These are phyloP conservation scores for Colletotrichum plurivorum DNA, from an alignment of 2,329 filamentous ascomycete genomes.

Conservation along the genomic window DNA sequence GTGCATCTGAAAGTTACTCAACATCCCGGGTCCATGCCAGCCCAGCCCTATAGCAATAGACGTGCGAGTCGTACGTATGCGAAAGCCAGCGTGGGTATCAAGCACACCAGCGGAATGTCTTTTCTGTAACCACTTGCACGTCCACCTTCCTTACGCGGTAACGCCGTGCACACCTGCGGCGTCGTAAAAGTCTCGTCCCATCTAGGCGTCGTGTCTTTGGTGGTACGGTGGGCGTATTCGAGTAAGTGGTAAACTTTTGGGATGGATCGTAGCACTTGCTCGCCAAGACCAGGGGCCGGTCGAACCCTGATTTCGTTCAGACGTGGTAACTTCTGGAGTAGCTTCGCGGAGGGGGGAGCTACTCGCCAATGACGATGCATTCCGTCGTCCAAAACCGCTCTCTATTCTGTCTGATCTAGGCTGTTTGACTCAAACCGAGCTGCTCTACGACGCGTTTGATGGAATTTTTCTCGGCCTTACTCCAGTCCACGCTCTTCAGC, in stretches of 20 bases:
- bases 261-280: too few relatives aligned
- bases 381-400: not conserved
- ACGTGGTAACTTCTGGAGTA: not conserved
- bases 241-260: too few relatives aligned
- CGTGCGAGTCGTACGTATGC: too few relatives aligned
- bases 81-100: too few relatives aligned
- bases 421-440: slow-evolving; percentile 55
- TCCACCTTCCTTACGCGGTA: too few relatives aligned
- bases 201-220: too few relatives aligned
- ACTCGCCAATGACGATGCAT: not conserved
- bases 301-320: not conserved
- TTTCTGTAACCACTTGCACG: not conserved
- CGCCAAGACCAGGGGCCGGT: too few relatives aligned
- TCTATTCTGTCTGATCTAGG: not conserved
- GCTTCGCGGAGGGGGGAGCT: not conserved
- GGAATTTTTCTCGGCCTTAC: slow-evolving; percentile 62
- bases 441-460: slow-evolving; percentile 59
- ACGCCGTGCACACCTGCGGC: too few relatives aligned
- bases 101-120: not conserved
- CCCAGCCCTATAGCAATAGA: slow-evolving; percentile 8
- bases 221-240: too few relatives aligned
- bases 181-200: too few relatives aligned
- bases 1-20: not conserved
- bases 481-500: slow-evolving; percentile 71
- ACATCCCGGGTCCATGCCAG: not conserved